Evolutionary conservation across 1,284 basidiomycete species (phyloP).

Genomic region (Phlebopus sp.): DNA sequence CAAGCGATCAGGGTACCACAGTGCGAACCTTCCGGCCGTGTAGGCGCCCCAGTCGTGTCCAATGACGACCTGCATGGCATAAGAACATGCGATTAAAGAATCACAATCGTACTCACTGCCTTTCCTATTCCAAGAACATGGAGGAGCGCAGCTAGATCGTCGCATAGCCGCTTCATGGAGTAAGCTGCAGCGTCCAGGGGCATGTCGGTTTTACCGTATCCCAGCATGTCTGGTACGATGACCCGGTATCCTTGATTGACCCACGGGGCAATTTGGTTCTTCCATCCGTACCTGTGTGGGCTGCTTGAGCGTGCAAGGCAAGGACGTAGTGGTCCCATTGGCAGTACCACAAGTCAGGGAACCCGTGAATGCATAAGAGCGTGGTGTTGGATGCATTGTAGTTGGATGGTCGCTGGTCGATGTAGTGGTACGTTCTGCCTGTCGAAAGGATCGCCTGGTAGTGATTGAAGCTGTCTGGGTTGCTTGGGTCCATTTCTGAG

Average conservation of each 20-base stretch:
- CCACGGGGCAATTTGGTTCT: constrained; percentile 68
- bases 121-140: constrained; percentile 49
- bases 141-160: constrained; percentile 62
- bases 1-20: constrained; percentile 64
- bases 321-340: neutral
- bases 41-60: constrained; percentile 75
- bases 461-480: constrained; percentile 54
- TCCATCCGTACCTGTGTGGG: constrained; percentile 62
- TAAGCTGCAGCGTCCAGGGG: constrained; percentile 55
- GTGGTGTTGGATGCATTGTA: constrained; percentile 45
- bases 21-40: constrained; percentile 56
- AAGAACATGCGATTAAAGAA: constrained; percentile 1
- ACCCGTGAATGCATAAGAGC: constrained; percentile 70
- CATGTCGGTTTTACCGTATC: constrained; percentile 68
- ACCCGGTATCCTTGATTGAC: constrained; percentile 61
- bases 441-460: constrained; percentile 48
- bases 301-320: neutral
- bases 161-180: constrained; percentile 53
- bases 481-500: constrained; percentile 43
- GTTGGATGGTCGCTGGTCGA: constrained; percentile 54
- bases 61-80: constrained; percentile 50
- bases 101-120: constrained; percentile 42
- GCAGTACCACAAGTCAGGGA: constrained; percentile 63
- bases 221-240: constrained; percentile 68
- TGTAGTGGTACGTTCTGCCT: constrained; percentile 61